Percentiles rank a stretch among this genome's conserved stretches.
Conservation (phyloP, 352 stramenopile genomes). For the Globisporangium abappressorium region DNA sequence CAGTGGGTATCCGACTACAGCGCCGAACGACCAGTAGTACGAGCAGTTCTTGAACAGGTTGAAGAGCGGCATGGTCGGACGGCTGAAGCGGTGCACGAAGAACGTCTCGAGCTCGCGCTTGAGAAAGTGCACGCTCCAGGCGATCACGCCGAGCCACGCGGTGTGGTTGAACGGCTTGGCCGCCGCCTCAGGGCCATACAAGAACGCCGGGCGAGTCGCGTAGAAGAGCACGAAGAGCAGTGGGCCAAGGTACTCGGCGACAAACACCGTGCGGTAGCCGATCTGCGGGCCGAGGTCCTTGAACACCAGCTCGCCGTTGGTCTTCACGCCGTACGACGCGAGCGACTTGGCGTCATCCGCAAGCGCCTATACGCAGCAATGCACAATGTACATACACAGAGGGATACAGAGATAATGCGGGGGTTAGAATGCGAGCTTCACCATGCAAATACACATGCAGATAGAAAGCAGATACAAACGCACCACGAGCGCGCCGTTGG, state of each 20-base stretch:
- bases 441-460: neutral
- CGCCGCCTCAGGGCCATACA: constrained; percentile 60
- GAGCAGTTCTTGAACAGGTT: constrained; percentile 91
- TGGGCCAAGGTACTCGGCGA: constrained; percentile 84
- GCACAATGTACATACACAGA: too few relatives aligned
- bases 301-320: constrained; percentile 52
- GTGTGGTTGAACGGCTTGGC: constrained; percentile 37
- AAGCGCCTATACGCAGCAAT: constrained; percentile 23
- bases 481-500: constrained; percentile 29
- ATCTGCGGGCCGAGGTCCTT: constrained; percentile 87
- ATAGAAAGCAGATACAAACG: neutral
- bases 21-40: constrained; percentile 88
- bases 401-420: too few relatives aligned
- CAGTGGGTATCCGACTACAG: constrained; percentile 80
- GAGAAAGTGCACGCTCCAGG: constrained; percentile 81
- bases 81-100: constrained; percentile 88
- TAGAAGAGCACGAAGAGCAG: constrained; percentile 85
- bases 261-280: constrained; percentile 86
- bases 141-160: constrained; percentile 51
- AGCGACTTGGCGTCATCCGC: constrained; percentile 58
- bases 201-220: constrained; percentile 53
- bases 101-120: constrained; percentile 88
- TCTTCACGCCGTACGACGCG: constrained; percentile 51
- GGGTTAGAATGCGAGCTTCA: neutral
- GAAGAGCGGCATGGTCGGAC: constrained; percentile 81